These are phyloP conservation scores for Daldinia decipiens DNA, from an alignment of 495 filamentous ascomycete genomes.

Conservation along the genomic window DNA sequence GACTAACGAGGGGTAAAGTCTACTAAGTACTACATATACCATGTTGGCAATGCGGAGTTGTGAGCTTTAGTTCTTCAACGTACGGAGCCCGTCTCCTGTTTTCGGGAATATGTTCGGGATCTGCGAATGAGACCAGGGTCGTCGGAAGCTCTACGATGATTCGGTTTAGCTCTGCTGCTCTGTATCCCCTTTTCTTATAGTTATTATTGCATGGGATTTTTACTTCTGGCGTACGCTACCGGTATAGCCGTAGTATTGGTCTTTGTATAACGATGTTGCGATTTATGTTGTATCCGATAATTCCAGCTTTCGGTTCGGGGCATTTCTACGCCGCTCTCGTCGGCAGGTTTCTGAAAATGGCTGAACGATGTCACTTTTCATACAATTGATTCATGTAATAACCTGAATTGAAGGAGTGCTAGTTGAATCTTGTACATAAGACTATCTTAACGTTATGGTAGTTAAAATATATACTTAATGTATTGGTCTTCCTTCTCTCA, in stretches of 20 bases:
- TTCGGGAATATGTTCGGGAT: conserved; percentile 13
- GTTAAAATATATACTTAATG: background rate
- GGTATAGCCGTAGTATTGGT: background rate
- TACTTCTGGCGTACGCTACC: background rate
- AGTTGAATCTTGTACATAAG: background rate
- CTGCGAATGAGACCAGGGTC: background rate
- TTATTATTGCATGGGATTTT: background rate
- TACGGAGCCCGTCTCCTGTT: background rate
- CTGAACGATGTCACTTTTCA: background rate
- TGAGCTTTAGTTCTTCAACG: background rate
- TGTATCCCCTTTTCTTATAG: background rate
- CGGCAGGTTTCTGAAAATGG: background rate
- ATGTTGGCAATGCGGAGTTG: conserved; percentile 14
- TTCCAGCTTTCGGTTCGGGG: background rate
- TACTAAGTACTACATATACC: background rate
- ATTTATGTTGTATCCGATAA: background rate
- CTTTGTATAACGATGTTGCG: background rate
- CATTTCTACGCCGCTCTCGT: background rate
- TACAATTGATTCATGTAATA: background rate
- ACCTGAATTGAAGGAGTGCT: background rate
- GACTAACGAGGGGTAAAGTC: conserved; percentile 9
- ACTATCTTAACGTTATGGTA: background rate
- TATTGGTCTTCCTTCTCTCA: background rate
- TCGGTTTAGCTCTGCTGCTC: background rate
- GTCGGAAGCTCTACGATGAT: background rate